Base-by-base conservation (phyloP, 768 basidiomycete species). In the Phylloporus rhodoxanthus region DNA sequence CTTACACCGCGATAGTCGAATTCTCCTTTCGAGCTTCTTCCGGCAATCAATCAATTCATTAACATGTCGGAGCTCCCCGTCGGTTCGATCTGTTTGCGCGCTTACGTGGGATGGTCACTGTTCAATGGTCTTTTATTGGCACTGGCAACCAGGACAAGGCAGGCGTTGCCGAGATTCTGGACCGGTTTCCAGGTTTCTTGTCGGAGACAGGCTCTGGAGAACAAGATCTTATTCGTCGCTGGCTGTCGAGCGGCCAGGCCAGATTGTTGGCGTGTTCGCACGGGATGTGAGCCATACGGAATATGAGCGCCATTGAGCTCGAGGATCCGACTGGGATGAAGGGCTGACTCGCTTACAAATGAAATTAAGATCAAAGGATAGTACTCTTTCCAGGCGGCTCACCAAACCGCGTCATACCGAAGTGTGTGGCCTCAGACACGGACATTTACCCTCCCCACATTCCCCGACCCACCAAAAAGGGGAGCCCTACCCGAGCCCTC, bases 191-290 rank as follows among this genome's bases (percentile, higher is more conserved):
- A 0, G 72, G 81, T 67, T 97, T 60, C 78, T 94, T 43, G 74
- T 98, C 34, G 95, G 95, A 7, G 95, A 98, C n/a, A n/a, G n/a
- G n/a, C 65, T 82, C 85, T 0, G 95, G 94, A 29, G 95, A 98
- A 63, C 94, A 96, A 57, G 95, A 98, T 68, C 70, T 98, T 98
- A 97, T 64, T 74, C 84, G 13, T 73, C 81, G 3, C 62, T 95
- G 15, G 91, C 95, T 1, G 66, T 70, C 15, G 83, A 89, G 48
- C 73, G 82, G 10, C 81, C 85, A 0, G 56, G 71, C 4, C 87
- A 89, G 60, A 76, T 98, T 32, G 69, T 84, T 4, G 91, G 75
- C 3, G 80, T 97, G 30, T 90, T 91, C 68, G 81, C 97, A 37
- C 79, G 95, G 19, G 88, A 95, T 58, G 87, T 84, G n/a, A n/a